Base-by-base conservation (phyloP, 257 asterid genomes). In the Solanum medicagineum region DNA sequence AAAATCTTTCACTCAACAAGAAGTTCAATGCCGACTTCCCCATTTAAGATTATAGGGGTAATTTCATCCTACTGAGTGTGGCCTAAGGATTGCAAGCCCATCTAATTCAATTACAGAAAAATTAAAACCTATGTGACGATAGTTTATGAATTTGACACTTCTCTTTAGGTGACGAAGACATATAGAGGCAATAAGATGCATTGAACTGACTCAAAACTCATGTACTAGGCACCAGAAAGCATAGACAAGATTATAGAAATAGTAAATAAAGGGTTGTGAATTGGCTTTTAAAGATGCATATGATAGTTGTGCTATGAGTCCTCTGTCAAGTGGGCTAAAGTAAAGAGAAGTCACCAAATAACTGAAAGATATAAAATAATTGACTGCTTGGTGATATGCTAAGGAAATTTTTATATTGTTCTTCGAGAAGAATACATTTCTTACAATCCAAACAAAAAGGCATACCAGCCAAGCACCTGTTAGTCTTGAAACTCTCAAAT, bases 401-500 rank as follows among this genome's bases (percentile, higher is more conserved):
- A 53, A 51, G 83, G 83, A 47, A 2, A 53, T 26, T 77, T 40
- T 24, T 49, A 51, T 26, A 77, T 29, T 26, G 83, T 53, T 77
- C 83, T 83, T 83, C 20, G 7, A 57, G 44, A 65, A 89, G 81
- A 87, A 51, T 87, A 85, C 63, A 80, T 84, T 86, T 86, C 84
- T 89, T 81, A 90, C 89, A 85, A 87, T 69, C 56, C 89, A 87
- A 86, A 84, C 94, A 93, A 86, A 93, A 87, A 88, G 70, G 96
- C 94, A 81, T 93, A 93, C 96, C 96, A 45, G 90, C 87, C 90
- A 92, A 91, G 97, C 95, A 94, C 98, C 98, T 94, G 97, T 94
- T 94, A 91, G 94, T 94, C 94, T 93, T 93, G 95, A 94, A 93
- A 89, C 98, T 94, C 94, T 94, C 98, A 84, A 94, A 94, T 84